These are phyloP conservation scores for Coniophora puteana DNA, from an alignment of 1,284 basidiomycete species.

Conservation along the genomic window DNA sequence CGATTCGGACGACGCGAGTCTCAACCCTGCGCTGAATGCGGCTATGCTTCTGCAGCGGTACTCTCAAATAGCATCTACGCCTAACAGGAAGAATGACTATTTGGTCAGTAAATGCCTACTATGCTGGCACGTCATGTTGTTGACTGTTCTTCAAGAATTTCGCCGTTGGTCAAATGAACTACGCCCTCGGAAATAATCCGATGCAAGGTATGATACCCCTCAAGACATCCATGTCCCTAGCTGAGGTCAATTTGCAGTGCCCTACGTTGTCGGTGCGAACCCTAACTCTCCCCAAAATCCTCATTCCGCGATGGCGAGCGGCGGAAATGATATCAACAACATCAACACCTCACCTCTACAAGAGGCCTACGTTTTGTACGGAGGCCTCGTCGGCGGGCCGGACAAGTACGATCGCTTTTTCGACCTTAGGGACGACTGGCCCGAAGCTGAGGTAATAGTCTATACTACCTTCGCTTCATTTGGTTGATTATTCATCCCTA, in stretches of 20 bases:
- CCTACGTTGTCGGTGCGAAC: slow-evolving; percentile 82
- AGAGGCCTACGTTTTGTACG: slow-evolving; percentile 79
- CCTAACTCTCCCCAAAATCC: slow-evolving; percentile 90
- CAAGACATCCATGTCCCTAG: not conserved
- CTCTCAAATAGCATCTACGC: slow-evolving; percentile 65
- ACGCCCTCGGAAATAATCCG: slow-evolving; percentile 82
- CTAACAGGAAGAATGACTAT: slow-evolving; percentile 59
- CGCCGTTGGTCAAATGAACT: slow-evolving; percentile 75
- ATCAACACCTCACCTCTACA: slow-evolving; percentile 73
- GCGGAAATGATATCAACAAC: slow-evolving; percentile 63
- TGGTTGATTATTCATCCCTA: slow-evolving; percentile 19
- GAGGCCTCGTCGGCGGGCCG: slow-evolving; percentile 87
- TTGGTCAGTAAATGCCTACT: slow-evolving; percentile 39
- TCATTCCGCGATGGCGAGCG: slow-evolving; percentile 83
- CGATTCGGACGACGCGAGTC: slow-evolving; percentile 73
- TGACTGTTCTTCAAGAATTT: slow-evolving; percentile 45
- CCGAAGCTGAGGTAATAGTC: slow-evolving; percentile 66
- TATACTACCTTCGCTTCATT: not conserved
- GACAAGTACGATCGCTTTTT: slow-evolving; percentile 74
- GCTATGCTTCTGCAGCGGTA: slow-evolving; percentile 82
- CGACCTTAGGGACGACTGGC: slow-evolving; percentile 83
- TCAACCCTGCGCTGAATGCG: slow-evolving; percentile 85
- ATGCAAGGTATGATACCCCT: slow-evolving; percentile 58
- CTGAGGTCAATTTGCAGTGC: slow-evolving; percentile 36
- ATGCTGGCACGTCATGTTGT: not conserved